Percentiles rank a stretch among this genome's conserved stretches.
Conservation (phyloP, 1,139 yeast genomes). For the Taiozyma sp. region DNA sequence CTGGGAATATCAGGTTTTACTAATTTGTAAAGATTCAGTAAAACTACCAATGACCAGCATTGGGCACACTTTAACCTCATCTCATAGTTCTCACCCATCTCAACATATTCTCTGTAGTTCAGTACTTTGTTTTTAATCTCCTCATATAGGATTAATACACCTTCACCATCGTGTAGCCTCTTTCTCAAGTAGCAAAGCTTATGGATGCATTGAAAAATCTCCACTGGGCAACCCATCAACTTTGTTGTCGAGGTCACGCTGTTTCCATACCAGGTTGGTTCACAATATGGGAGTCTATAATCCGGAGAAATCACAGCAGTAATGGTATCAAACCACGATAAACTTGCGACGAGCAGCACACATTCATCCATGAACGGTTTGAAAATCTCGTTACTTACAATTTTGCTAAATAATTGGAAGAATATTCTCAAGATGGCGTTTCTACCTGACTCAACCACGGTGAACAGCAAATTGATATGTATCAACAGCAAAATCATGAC, state of each 20-base stretch:
- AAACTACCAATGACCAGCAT: slow-evolving; percentile 47
- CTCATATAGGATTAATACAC: background rate
- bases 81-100: slow-evolving; percentile 28
- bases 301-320: slow-evolving; percentile 50
- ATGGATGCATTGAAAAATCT: slow-evolving; percentile 39
- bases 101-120: slow-evolving; percentile 42
- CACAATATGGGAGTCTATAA: slow-evolving; percentile 45
- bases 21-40: slow-evolving; percentile 33
- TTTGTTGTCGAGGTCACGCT: slow-evolving; percentile 40
- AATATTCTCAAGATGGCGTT: slow-evolving; percentile 44
- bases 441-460: slow-evolving; percentile 46
- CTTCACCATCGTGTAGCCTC: slow-evolving; percentile 14
- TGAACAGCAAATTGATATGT: slow-evolving; percentile 46
- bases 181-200: slow-evolving; percentile 38
- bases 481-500: slow-evolving; percentile 45
- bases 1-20: slow-evolving; percentile 27
- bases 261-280: slow-evolving; percentile 44
- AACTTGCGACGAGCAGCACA: slow-evolving; percentile 39
- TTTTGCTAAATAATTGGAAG: slow-evolving; percentile 42
- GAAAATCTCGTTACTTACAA: slow-evolving; percentile 37
- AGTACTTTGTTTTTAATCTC: slow-evolving; percentile 29
- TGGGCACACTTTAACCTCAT: slow-evolving; percentile 43
- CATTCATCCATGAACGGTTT: slow-evolving; percentile 37
- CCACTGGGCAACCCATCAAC: slow-evolving; percentile 56
- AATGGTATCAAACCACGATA: slow-evolving; percentile 53